Evolutionary conservation across 2,329 filamentous ascomycete genomes (phyloP), one percentile per base, ranked within the genome.

Genomic region (Ophiostoma angusticollis): DNA sequence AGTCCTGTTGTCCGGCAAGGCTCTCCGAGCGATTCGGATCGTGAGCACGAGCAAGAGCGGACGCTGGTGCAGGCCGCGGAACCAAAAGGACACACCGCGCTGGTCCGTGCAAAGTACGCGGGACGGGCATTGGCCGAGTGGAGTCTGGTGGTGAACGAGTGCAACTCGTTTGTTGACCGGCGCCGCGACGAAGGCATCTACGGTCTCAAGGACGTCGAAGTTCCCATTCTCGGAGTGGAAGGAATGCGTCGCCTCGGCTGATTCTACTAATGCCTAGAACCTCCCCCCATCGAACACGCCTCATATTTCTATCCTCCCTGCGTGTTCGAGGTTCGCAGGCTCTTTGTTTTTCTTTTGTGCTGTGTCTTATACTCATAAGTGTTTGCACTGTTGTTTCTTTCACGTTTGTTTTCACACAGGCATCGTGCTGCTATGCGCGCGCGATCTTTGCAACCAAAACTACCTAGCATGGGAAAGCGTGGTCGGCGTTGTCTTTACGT

Each of bases 81-180:
- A 46, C 72, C 72, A 0, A 53, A 49, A 2, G 68, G 68, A 5
- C 25, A 28, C 12, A 47, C 61, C 2, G 67, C 60, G 39, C 56
- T 57, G 12, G 58, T 60, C 32, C 66, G 65, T 19, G 62, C 67
- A 8, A 72, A 72, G 35, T 81, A 89, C 54, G 65, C 72, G 3
- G 84, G 84, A 2, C 69, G 81, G 16, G 78, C 84, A 1, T 64
- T 91, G 31, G 82, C 82, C 0, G 84, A 91, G 56, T 91, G 84
- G 84, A 67, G 69, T 16, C 62, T 83, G 14, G 72, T 89, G 16
- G 74, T 86, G 13, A 72, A 73, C 40, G 84, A 91, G 55, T 84
- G 78, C 61, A 84, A 87, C 58, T 83, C 76, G 52, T 91, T 89
- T 57, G 74, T 85, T 23, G 82, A 89, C 42, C 68, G 83, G 32